Percentiles rank a stretch among this genome's conserved stretches.
Conservation (phyloP, 1,139 yeast genomes). For the Waltiozyma sp. region DNA sequence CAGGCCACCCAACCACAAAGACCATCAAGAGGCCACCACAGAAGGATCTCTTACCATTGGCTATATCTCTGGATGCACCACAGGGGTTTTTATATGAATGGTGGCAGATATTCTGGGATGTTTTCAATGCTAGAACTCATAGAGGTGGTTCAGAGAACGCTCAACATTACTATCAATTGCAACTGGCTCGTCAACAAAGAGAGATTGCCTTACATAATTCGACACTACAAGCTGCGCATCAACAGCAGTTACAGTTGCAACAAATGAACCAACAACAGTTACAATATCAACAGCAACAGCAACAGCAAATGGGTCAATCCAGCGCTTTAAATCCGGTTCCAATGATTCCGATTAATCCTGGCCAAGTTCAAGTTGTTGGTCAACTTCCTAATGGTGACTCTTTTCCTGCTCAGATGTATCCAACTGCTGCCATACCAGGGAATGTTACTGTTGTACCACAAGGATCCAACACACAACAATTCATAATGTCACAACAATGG, state of each 20-base stretch:
- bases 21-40: constrained; percentile 16
- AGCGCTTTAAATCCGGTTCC: no score
- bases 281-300: constrained; percentile 9
- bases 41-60: constrained; percentile 36
- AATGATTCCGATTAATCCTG: constrained; percentile 4
- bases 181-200: constrained; percentile 52
- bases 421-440: constrained; percentile 1
- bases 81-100: constrained; percentile 84
- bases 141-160: constrained; percentile 54
- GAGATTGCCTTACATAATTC: constrained; percentile 39
- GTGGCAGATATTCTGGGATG: constrained; percentile 97
- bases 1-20: constrained; percentile 13
- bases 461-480: not conserved
- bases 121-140: constrained; percentile 70
- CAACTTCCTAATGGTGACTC: constrained; percentile 8
- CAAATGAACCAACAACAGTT: constrained; percentile 6
- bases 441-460: constrained; percentile 2
- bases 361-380: constrained; percentile 4
- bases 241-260: not conserved
- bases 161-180: constrained; percentile 61
- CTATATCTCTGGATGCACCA: constrained; percentile 64
- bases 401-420: constrained; percentile 14
- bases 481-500: constrained; percentile 11
- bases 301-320: constrained; percentile 14
- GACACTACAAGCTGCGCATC: constrained; percentile 29